Conservation (phyloP, 495 filamentous ascomycete genomes). For the Penicillium steckii region DNA sequence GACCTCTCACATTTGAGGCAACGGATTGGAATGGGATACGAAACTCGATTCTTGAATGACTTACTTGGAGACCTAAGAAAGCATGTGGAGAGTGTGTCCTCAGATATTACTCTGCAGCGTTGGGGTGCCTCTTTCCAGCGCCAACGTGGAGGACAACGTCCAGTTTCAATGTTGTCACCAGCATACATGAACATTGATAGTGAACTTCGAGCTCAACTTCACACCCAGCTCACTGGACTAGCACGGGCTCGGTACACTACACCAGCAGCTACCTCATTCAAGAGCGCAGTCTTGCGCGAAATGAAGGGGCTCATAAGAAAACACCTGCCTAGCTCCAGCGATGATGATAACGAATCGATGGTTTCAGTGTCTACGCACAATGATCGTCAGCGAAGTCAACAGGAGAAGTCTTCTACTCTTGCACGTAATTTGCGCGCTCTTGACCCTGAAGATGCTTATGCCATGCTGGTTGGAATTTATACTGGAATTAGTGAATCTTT, state of each 20-base stretch:
- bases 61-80: slow-evolving; percentile 75
- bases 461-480: slow-evolving; percentile 80
- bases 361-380: slow-evolving; percentile 82
- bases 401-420: slow-evolving; percentile 85
- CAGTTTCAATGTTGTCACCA: slow-evolving; percentile 65
- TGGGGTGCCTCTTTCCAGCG: slow-evolving; percentile 66
- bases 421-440: slow-evolving; percentile 90
- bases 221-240: slow-evolving; percentile 70
- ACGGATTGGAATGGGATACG: slow-evolving; percentile 84
- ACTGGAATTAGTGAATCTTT: slow-evolving; percentile 83
- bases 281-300: slow-evolving; percentile 83
- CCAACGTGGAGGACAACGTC: slow-evolving; percentile 62
- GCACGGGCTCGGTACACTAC: slow-evolving; percentile 74
- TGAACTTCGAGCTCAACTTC: slow-evolving; percentile 63
- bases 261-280: slow-evolving; percentile 78
- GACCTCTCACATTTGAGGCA: slow-evolving; percentile 73
- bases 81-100: slow-evolving; percentile 77
- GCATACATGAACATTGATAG: slow-evolving; percentile 72
- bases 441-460: slow-evolving; percentile 80
- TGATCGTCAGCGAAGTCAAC: slow-evolving; percentile 67
- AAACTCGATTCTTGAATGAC: slow-evolving; percentile 73
- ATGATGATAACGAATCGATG: slow-evolving; percentile 89
- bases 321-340: slow-evolving; percentile 84
- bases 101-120: slow-evolving; percentile 71
- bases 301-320: slow-evolving; percentile 82